These are phyloP conservation scores for Protomyces inouyei DNA, from an alignment of 1,139 yeast genomes.

Conservation along the genomic window DNA sequence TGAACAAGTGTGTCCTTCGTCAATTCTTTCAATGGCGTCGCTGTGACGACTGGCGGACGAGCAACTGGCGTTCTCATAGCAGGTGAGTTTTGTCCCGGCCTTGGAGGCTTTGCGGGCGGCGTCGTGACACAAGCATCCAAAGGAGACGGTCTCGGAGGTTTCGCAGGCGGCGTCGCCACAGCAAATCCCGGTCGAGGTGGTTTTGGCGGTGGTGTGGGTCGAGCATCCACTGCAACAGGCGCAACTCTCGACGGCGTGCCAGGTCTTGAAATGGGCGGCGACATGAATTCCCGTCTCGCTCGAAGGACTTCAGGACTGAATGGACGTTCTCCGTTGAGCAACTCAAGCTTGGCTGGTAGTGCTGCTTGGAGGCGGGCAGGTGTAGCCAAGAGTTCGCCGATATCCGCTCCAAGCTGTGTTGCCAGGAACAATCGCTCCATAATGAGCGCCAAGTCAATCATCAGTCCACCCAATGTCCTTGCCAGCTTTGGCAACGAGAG, in stretches of 20 bases:
- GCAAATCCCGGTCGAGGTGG: not conserved
- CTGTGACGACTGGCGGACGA: not conserved
- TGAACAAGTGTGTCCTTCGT: not conserved
- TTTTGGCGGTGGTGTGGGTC: not conserved
- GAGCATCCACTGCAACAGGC: not conserved
- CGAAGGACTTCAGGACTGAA: conserved; percentile 7
- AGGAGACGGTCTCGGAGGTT: not conserved
- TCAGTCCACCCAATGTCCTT: conserved; percentile 17
- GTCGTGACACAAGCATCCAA: not conserved
- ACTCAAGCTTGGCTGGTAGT: not conserved
- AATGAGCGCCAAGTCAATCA: conserved; percentile 21
- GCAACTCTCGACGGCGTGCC: conserved; percentile 9
- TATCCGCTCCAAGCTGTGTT: conserved; percentile 4
- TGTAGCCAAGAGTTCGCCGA: not conserved
- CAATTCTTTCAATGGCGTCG: not conserved
- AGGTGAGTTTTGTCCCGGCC: not conserved
- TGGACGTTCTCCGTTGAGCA: not conserved
- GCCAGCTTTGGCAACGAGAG: conserved; percentile 14
- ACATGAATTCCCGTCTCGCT: not conserved
- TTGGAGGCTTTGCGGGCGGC: not conserved
- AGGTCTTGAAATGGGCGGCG: not conserved
- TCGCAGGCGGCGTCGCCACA: not conserved
- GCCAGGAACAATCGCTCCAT: conserved; percentile 24
- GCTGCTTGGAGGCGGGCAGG: conserved; percentile 4
- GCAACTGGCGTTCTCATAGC: conserved; percentile 5